These are phyloP conservation scores for Saturnispora sanitii DNA, from an alignment of 805 yeast species.

Conservation along the genomic window DNA sequence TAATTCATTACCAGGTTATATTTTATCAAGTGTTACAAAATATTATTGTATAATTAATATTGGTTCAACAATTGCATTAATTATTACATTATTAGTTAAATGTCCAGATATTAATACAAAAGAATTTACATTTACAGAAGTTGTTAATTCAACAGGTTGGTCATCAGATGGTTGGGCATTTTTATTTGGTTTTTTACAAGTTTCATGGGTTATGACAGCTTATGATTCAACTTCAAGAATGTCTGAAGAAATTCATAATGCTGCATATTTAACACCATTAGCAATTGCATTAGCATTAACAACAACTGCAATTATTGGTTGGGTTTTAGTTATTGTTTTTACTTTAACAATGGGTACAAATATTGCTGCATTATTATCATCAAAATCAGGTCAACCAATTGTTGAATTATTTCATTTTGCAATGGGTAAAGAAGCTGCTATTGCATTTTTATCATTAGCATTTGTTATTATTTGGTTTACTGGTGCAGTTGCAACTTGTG, in stretches of 20 bases:
- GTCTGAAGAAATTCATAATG: constrained; percentile 46
- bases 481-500: constrained; percentile 42
- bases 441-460: constrained; percentile 39
- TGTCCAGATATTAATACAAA: constrained; percentile 39
- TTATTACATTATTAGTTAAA: constrained; percentile 44
- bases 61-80: constrained; percentile 38
- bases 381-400: constrained; percentile 39
- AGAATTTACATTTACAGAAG: constrained; percentile 37
- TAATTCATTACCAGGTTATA: constrained; percentile 43
- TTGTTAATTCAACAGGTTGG: constrained; percentile 43
- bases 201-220: constrained; percentile 50
- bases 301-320: constrained; percentile 41
- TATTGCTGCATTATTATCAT: constrained; percentile 25
- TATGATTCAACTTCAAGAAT: constrained; percentile 48
- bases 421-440: constrained; percentile 44
- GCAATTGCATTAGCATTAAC: constrained; percentile 48
- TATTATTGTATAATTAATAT: constrained; percentile 41
- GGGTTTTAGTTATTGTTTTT: constrained; percentile 38
- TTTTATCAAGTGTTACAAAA: constrained; percentile 41
- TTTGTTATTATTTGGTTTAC: constrained; percentile 43
- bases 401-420: constrained; percentile 42
- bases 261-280: constrained; percentile 45
- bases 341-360: constrained; percentile 37
- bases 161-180: constrained; percentile 45
- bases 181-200: constrained; percentile 46